Evolutionary conservation across 352 stramenopile genomes (phyloP).

Genomic region (Aphanomyces euteiches): DNA sequence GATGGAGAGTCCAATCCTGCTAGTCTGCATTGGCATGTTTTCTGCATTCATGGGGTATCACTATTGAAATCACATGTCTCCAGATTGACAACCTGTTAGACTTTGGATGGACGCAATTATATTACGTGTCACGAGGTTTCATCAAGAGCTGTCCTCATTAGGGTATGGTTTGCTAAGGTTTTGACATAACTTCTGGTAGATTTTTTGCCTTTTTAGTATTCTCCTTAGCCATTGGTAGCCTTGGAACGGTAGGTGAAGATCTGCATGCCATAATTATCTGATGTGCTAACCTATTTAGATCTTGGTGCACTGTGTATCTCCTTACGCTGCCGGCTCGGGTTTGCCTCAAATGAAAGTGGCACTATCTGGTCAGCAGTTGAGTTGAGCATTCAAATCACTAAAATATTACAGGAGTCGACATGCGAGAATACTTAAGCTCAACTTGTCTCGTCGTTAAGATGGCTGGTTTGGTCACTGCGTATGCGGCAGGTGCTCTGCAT

Average conservation of each 20-base stretch:
- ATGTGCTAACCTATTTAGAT: constrained; percentile 12
- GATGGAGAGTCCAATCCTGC: constrained; percentile 63
- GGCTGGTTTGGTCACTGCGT: constrained; percentile 55
- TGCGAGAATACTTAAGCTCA: constrained; percentile 65
- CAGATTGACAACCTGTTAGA: constrained; percentile 1
- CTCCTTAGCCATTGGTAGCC: constrained; percentile 42
- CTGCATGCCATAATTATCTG: not conserved
- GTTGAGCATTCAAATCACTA: not conserved
- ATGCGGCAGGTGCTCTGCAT: constrained; percentile 37
- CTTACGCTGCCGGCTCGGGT: constrained; percentile 65
- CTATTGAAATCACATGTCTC: constrained; percentile 36
- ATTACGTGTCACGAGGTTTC: constrained; percentile 51
- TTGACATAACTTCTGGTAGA: constrained; percentile 1
- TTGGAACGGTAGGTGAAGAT: constrained; percentile 33
- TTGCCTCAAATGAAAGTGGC: constrained; percentile 79
- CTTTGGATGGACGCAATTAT: constrained; percentile 28
- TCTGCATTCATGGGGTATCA: constrained; percentile 48
- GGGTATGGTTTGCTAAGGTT: constrained; percentile 19
- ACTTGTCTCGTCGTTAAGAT: constrained; percentile 72
- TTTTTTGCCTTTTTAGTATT: constrained; percentile 61
- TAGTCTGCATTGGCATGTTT: constrained; percentile 65
- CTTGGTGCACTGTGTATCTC: constrained; percentile 60
- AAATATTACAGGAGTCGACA: constrained; percentile 50
- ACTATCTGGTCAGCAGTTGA: constrained; percentile 43
- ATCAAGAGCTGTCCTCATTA: constrained; percentile 49